Conservation (phyloP, 108 stramenopile genomes). For the Skeletonema menzelii region DNA sequence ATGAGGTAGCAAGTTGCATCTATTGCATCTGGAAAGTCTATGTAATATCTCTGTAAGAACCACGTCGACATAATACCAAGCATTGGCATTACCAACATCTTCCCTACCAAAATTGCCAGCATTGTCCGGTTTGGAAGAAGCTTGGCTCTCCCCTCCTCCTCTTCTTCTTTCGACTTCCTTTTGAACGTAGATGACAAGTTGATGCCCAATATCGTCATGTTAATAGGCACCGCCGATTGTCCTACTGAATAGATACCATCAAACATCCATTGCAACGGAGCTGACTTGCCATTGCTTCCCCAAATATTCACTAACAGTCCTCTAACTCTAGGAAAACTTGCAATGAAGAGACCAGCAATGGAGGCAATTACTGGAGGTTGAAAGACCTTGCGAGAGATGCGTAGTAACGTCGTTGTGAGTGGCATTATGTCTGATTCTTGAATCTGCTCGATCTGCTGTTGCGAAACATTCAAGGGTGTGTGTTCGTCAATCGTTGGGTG, state of each 20-base stretch:
- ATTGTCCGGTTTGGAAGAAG: conserved; percentile 56
- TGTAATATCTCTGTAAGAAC: conserved; percentile 52
- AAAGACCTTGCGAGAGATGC: conserved; percentile 43
- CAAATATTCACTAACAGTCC: conserved; percentile 79
- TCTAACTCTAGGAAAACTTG: conserved; percentile 58
- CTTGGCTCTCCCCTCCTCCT: conserved; percentile 11
- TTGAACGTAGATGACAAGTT: conserved; percentile 69
- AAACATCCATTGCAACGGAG: conserved; percentile 87
- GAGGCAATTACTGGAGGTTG: conserved; percentile 86
- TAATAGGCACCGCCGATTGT: conserved; percentile 85
- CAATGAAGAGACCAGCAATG: conserved; percentile 69
- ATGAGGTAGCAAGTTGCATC: conserved; percentile 68
- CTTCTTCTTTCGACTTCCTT: conserved; percentile 21
- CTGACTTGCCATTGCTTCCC: conserved; percentile 51
- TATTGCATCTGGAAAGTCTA: conserved; percentile 53
- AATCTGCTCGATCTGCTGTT: conserved; percentile 21
- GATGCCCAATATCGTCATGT: conserved; percentile 87
- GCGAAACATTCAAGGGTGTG: conserved; percentile 3
- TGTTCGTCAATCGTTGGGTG: neutral
- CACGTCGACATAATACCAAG: conserved; percentile 61
- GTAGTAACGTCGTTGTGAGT: conserved; percentile 35
- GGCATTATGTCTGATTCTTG: conserved; percentile 36
- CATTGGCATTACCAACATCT: conserved; percentile 84
- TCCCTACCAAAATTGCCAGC: conserved; percentile 67
- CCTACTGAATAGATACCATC: conserved; percentile 82